These are phyloP conservation scores for Komagataella populi DNA, from an alignment of 805 yeast species.

Conservation along the genomic window DNA sequence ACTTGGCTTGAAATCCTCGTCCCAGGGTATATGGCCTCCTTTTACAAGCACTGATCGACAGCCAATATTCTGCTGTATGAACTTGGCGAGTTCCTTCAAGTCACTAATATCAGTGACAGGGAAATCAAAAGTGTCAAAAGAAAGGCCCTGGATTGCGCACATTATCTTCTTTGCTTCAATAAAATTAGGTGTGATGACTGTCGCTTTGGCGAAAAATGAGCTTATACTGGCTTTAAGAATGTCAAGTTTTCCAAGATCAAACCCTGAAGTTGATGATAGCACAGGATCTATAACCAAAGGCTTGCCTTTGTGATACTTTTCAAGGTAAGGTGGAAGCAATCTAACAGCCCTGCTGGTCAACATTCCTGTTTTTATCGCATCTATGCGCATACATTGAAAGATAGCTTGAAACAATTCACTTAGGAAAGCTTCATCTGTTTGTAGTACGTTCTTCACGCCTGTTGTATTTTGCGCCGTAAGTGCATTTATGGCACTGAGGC, in stretches of 20 bases:
- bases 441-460: slow-evolving; percentile 25
- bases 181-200: slow-evolving; percentile 63
- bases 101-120: slow-evolving; percentile 14
- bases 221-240: slow-evolving; percentile 30
- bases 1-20: slow-evolving; percentile 8
- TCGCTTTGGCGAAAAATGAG: slow-evolving; percentile 32
- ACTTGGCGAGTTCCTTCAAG: slow-evolving; percentile 21
- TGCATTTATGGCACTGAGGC: slow-evolving; percentile 64
- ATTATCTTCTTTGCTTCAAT: slow-evolving; percentile 47
- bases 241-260: slow-evolving; percentile 32
- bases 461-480: slow-evolving; percentile 70
- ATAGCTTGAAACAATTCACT: slow-evolving; percentile 35
- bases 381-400: slow-evolving; percentile 47
- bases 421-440: slow-evolving; percentile 32
- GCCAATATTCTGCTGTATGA: slow-evolving; percentile 23
- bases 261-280: slow-evolving; percentile 69
- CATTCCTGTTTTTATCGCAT: slow-evolving; percentile 74
- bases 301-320: slow-evolving; percentile 15
- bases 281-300: slow-evolving; percentile 70
- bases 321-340: slow-evolving; percentile 24
- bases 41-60: slow-evolving; percentile 52
- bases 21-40: slow-evolving; percentile 68
- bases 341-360: slow-evolving; percentile 40
- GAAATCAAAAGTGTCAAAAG: slow-evolving; percentile 3
- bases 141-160: slow-evolving; percentile 33